Evolutionary conservation across 2,329 filamentous ascomycete species (phyloP), one percentile per base, ranked within the genome.

Genomic region (Aspergillus intermedius): DNA sequence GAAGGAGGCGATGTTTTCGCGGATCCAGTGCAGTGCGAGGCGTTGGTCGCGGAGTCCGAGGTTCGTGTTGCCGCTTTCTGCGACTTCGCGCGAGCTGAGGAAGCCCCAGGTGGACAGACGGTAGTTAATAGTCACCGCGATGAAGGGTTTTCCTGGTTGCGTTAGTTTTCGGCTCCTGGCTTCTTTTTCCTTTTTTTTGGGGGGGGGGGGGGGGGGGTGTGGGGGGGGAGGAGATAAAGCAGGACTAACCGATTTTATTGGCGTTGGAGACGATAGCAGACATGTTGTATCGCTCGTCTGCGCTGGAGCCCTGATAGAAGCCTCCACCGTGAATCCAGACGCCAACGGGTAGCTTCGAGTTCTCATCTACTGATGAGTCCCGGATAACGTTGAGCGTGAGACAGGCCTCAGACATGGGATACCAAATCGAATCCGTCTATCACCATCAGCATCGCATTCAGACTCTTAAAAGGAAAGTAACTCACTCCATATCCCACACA

Each of bases 311-410:
- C 28, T 71, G 66, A 45, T 69, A 74, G 4, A 80, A 72, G 2
- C 77, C 78, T 28, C 79, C 80, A 10, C 78, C 73, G 54, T 83
- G 79, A 22, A 86, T 79, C 81, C 82, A 86, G 1, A 82, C 71
- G 9, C 72, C 73, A 5, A 83, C 76, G 0, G 81, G 81, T 2
- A 85, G 69, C 9, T 65, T 70, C 2, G 63, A 61, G 6, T 59
- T 56, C 28, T 63, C 52, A 7, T 68, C 60, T 4, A 74, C 66
- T 21, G 58, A 55, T 50, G 65, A 59, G 5, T 75, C 74, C 3
- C 81, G 74, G 22, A 85, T 68, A 6, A 86, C 73, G 55, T 84
- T 85, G 51, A 85, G 66, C 41, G 79, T 81, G 3, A 85, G 70
- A 52, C 82, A 85, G 56, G 83, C 77, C 56, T 84, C 82, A 3